These are phyloP conservation scores for Firmiana major DNA, from an alignment of 345 rosid species.

Conservation along the genomic window DNA sequence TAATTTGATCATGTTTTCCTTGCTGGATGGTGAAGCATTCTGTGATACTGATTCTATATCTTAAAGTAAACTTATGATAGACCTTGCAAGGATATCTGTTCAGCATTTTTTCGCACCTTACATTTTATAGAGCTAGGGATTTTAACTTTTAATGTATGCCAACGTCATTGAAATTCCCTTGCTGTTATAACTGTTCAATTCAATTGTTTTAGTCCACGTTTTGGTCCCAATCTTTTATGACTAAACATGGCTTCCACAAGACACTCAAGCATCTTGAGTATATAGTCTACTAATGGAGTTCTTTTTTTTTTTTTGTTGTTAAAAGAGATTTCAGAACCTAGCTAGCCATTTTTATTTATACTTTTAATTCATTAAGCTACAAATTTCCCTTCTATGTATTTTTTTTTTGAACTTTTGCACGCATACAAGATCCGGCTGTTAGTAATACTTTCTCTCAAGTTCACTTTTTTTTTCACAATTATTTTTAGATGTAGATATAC, in stretches of 20 bases:
- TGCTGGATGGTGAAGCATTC: background rate
- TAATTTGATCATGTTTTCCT: background rate
- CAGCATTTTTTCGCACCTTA: background rate
- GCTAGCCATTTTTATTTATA: background rate
- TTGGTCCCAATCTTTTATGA: background rate
- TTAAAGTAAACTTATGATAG: background rate
- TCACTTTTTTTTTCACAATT: conserved; percentile 4
- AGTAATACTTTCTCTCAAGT: background rate
- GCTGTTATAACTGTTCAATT: background rate
- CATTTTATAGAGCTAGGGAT: background rate
- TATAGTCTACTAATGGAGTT: background rate
- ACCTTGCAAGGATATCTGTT: background rate
- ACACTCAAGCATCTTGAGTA: background rate
- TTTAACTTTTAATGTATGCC: conserved; percentile 4
- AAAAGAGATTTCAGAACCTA: background rate
- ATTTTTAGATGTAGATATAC: background rate
- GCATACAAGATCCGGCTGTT: background rate
- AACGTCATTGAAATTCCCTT: background rate
- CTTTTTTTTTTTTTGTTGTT: background rate
- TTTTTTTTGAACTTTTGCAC: background rate
- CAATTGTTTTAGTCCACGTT: background rate
- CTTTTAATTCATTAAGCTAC: background rate
- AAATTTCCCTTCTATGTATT: background rate
- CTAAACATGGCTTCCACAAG: background rate
- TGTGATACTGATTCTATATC: background rate